A percentile compares a stretch with the other conserved stretches of the same genome.
Conservation (phyloP, 306 rosid species). For the Pyrus communis region DNA sequence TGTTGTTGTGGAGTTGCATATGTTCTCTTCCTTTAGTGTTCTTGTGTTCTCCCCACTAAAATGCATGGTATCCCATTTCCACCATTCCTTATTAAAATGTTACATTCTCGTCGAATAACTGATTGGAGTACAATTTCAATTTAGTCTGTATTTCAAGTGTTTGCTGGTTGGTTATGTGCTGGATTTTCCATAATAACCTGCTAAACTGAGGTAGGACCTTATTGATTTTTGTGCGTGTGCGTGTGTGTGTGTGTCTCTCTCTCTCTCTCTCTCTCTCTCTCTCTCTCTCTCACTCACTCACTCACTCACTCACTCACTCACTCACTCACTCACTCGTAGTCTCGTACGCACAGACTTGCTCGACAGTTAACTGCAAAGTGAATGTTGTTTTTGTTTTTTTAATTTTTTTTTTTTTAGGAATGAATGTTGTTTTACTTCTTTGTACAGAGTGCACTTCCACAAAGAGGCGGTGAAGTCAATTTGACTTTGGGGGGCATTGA, state of each 20-base stretch:
- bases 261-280: neutral
- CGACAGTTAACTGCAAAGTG: neutral
- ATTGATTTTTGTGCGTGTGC: neutral
- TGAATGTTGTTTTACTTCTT: conserved; percentile 14
- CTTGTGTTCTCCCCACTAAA: neutral
- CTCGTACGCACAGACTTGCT: neutral
- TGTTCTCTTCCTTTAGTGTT: neutral
- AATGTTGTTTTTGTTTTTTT: neutral
- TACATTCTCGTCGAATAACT: neutral
- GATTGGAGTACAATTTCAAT: neutral
- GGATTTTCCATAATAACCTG: neutral
- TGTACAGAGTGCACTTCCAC: conserved; percentile 83
- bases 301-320: neutral
- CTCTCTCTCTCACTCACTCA: neutral
- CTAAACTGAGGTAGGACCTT: neutral
- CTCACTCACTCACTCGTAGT: neutral
- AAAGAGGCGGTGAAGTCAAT: conserved; percentile 95
- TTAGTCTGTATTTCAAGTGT: neutral
- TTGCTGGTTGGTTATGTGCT: neutral
- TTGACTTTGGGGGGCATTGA: conserved; percentile 97
- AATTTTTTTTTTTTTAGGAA: neutral
- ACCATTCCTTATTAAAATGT: neutral
- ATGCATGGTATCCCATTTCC: neutral
- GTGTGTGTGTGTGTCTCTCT: neutral
- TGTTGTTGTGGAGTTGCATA: neutral